Base-by-base conservation (phyloP, 495 filamentous ascomycete genomes). In the Trichodelitschia bisporula region DNA sequence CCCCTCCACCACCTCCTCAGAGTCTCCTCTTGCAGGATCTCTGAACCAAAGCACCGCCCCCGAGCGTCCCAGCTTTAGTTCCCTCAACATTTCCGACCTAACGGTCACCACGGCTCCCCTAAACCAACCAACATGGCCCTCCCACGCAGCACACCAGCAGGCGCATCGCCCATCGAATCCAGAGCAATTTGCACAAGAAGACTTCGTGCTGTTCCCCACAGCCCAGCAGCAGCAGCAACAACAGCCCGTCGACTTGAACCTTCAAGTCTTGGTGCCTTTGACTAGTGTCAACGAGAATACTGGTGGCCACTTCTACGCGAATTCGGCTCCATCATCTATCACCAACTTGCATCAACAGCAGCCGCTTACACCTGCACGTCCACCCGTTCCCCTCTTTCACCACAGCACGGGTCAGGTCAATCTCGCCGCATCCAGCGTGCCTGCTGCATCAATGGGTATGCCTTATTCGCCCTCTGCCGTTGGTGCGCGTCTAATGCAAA, bases 101-200 rank as follows among this genome's bases (percentile, higher is more conserved):
- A 64, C 63, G 58, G 62, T 59, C 62, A 69, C 51, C 57, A 71
- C 66, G 66, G 65, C 67, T 67, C 55, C 45, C 32, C 39, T 58
- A 47, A 62, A 61, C 54, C 56, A 59, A 64, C 30, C 55, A 71
- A 69, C 65, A 64, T 64, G 61, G 53, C 56, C 62, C 50, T 46
- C 49, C 43, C 44, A 52, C 38, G 35, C 39, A 36, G 41, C 34
- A 36, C 16, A 35, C 34, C 39, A 37, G 53, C 54, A 18, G 4
- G 5, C 52, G 53, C 47, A 52, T 40, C 49, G 44, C 28, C 40
- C 33, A 31, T 35, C 45, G 20, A 41, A 44, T 36, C 34, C 43
- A 37, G 53, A 57, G 47, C 56, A 59, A 47, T 43, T 45, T 38
- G 48, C 36, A 26, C 45, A 44, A 26, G 33, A 36, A 36, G 51